phyloP scores from a whole-genome alignment of 2,329 filamentous ascomycete genomes.

The Epichloe coenophiala region DNA sequence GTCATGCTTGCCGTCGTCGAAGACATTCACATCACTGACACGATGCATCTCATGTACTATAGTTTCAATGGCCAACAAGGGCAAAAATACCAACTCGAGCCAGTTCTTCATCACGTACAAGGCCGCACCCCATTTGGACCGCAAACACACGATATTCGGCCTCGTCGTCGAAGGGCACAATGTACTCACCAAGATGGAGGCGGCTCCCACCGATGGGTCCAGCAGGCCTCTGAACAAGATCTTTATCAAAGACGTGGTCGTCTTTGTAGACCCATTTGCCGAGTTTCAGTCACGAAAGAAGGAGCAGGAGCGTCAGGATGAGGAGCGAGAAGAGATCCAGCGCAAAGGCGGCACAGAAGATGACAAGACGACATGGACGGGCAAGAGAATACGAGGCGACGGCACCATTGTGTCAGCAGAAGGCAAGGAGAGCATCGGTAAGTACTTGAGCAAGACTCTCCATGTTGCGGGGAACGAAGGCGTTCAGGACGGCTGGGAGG shows the following conservation, averaged over 20 bases:
- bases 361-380: conserved; percentile 88
- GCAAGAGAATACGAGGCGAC: conserved; percentile 67
- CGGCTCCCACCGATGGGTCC: conserved; percentile 57
- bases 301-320: conserved; percentile 45
- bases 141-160: conserved; percentile 95
- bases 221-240: conserved; percentile 69
- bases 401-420: conserved; percentile 39
- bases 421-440: conserved; percentile 46
- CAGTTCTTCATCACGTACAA: conserved; percentile 95
- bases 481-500: conserved; percentile 34
- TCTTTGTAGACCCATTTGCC: conserved; percentile 90
- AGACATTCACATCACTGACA: neutral
- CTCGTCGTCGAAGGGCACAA: conserved; percentile 66
- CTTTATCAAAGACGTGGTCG: conserved; percentile 64
- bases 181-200: conserved; percentile 63
- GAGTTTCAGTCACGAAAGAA: conserved; percentile 72
- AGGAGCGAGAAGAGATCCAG: conserved; percentile 47
- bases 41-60: neutral
- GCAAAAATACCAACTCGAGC: conserved; percentile 90
- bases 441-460: conserved; percentile 59
- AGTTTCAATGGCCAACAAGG: conserved; percentile 91
- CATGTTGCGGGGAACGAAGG: conserved; percentile 39
- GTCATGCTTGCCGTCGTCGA: neutral
- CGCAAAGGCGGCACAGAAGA: conserved; percentile 65
- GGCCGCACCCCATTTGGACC: conserved; percentile 70